Evolutionary conservation across 441 rosid species (phyloP).

Genomic region (Aquilaria agallochum): DNA sequence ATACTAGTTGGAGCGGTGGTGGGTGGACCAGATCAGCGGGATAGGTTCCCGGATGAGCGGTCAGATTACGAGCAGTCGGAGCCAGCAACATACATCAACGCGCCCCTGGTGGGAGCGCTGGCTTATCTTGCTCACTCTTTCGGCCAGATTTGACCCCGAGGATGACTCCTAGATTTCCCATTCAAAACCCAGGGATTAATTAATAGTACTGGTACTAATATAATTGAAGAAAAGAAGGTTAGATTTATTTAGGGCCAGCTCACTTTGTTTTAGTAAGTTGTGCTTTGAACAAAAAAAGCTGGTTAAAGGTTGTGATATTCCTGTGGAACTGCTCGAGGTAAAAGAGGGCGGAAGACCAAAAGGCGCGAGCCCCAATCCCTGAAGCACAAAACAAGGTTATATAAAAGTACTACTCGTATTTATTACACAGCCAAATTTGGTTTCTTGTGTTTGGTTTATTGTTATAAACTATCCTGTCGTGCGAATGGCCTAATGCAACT

Average conservation of each 20-base stretch:
- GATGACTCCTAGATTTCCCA: too few relatives aligned
- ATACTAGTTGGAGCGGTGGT: conserved; percentile 49
- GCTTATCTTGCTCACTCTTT: conserved; percentile 68
- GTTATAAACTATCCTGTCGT: not conserved
- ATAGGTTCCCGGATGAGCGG: conserved; percentile 51
- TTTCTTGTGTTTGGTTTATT: not conserved
- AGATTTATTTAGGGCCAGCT: not conserved
- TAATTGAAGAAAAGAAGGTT: not conserved
- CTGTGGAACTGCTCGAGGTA: conserved; percentile 9
- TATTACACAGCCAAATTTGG: conserved; percentile 7
- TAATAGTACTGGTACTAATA: too few relatives aligned
- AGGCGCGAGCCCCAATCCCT: conserved; percentile 33
- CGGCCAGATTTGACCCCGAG: conserved; percentile 46
- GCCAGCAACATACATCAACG: conserved; percentile 60
- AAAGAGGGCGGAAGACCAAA: conserved; percentile 16
- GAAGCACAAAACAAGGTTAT: conserved; percentile 22
- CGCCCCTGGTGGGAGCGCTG: conserved; percentile 59
- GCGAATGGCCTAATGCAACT: conserved; percentile 1
- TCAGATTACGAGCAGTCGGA: conserved; percentile 59
- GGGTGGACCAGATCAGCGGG: conserved; percentile 55
- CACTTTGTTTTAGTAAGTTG: too few relatives aligned
- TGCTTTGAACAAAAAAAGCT: too few relatives aligned
- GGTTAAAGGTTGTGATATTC: conserved; percentile 1
- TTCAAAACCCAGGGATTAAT: too few relatives aligned
- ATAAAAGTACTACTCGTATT: not conserved